Evolutionary conservation across 2,329 filamentous ascomycete species (phyloP), one percentile per base, ranked within the genome.

Genomic region (Daldinia sp.): DNA sequence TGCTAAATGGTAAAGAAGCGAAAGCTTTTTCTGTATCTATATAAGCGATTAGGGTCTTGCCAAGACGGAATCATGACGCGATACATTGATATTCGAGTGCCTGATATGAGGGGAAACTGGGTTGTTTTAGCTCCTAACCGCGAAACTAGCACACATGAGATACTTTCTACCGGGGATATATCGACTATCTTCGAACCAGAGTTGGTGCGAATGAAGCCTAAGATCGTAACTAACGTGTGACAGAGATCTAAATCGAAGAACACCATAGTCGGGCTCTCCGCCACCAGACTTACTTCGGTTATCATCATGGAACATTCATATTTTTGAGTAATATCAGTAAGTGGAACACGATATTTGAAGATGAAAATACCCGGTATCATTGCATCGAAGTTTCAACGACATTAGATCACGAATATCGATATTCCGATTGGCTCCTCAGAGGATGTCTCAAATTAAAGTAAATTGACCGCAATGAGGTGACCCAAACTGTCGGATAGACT

Each of bases 401-500:
- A 53, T 42, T 57, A 20, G 35, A 66, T 60, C 56, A 64, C 60
- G 18, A 33, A 28, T n/a, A 13, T 26, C 54, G 28, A 41, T 35
- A 15, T 20, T 46, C 30, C 13, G 7, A 62, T 67, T 70, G 57
- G 46, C 10, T 23, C 20, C 37, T 6, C 4, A 23, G 18, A 41
- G 20, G 13, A 56, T 10, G 26, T 51, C 26, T 64, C 46, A 48
- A 46, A 44, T 55, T 57, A 46, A 69, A 58, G 39, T 39, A 63
- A 50, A 54, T 69, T 70, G 54, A 37, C 37, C 50, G 39, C 15
- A 30, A 46, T 41, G 48, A 56, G 53, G 26, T 39, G 46, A 60
- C 46, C 64, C 64, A 56, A 62, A 23, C 60, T 18, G 57, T 62
- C 60, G 64, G 60, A 64, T 67, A 54, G 55, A 35, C 44, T 18